Percentiles rank a stretch among this genome's conserved stretches.
Conservation (phyloP, 345 rosid species). For the Excoecaria agallocha region DNA sequence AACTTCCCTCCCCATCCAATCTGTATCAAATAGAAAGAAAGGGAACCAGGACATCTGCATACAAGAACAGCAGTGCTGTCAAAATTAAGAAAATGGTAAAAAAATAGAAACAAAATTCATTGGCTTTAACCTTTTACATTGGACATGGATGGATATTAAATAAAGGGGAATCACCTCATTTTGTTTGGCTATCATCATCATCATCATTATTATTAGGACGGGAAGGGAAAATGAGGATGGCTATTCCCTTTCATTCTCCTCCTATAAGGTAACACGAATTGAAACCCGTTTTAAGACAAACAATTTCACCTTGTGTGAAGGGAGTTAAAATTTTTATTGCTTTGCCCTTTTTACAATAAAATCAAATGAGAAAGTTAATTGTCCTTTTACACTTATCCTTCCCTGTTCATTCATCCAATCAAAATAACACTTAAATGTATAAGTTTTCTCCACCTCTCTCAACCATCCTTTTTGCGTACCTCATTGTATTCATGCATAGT, state of each 20-base stretch:
- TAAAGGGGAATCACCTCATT: background rate
- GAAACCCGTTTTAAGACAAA: background rate
- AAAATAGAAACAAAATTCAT: background rate
- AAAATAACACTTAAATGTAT: too few species aligned
- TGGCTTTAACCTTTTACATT: conserved; percentile 6
- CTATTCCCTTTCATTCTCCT: background rate
- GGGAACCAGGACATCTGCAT: conserved; percentile 98
- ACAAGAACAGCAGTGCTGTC: conserved; percentile 18
- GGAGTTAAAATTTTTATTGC: background rate
- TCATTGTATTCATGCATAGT: too few species aligned
- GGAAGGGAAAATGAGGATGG: background rate
- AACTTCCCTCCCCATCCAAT: conserved; percentile 99
- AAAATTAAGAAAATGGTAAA: conserved; percentile 8
- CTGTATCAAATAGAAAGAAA: conserved; percentile 93
- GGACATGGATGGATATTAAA: background rate
- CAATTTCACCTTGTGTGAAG: background rate
- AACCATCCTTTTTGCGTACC: too few species aligned
- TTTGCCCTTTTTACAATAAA: background rate
- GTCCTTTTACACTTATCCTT: too few species aligned
- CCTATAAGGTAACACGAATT: background rate
- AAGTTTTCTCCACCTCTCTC: too few species aligned
- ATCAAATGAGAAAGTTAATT: too few species aligned
- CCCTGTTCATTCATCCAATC: too few species aligned
- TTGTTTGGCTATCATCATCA: background rate
- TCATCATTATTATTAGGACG: background rate